These are phyloP conservation scores for Zalaria sp. DNA, from an alignment of 2,329 filamentous ascomycete species.

Conservation along the genomic window DNA sequence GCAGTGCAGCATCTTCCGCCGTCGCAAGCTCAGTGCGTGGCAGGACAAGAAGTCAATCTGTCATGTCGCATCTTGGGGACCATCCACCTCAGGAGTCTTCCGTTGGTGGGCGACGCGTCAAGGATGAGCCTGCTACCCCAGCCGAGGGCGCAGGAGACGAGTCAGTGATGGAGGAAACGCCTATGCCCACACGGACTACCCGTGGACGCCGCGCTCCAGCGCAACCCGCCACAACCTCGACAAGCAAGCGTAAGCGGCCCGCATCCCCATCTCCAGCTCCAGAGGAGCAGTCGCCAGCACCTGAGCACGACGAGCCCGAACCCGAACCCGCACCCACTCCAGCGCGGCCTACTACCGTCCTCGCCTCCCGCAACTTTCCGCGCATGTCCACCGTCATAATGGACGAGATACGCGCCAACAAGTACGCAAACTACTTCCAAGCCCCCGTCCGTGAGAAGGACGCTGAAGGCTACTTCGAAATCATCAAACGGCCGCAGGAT, in stretches of 20 bases:
- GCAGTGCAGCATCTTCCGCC: conserved; percentile 32
- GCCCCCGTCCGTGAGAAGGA: conserved; percentile 34
- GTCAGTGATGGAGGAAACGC: conserved; percentile 14
- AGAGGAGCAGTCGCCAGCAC: conserved; percentile 6
- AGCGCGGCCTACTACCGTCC: conserved; percentile 19
- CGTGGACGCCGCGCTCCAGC: conserved; percentile 18
- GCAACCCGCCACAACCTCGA: conserved; percentile 13
- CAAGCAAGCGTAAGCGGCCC: conserved; percentile 28
- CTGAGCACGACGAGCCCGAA: conserved; percentile 1
- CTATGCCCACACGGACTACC: conserved; percentile 8
- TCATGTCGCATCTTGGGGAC: conserved; percentile 30
- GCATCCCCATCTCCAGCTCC: conserved; percentile 10
- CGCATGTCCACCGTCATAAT: conserved; percentile 34
- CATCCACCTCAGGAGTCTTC: conserved; percentile 25
- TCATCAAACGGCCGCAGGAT: conserved; percentile 37
- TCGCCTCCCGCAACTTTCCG: conserved; percentile 34
- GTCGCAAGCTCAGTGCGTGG: conserved; percentile 28
- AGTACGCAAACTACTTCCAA: conserved; percentile 37
- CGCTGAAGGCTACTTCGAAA: conserved; percentile 36
- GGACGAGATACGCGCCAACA: conserved; percentile 37
- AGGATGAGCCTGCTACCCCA: conserved; percentile 32
- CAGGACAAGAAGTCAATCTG: conserved; percentile 34
- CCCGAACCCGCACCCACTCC: conserved; percentile 2
- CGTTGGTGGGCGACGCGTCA: conserved; percentile 24
- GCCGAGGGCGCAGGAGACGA: conserved; percentile 23